These are phyloP conservation scores for Bipolaris sorokiniana DNA, from an alignment of 2,329 filamentous ascomycete genomes.

Conservation along the genomic window DNA sequence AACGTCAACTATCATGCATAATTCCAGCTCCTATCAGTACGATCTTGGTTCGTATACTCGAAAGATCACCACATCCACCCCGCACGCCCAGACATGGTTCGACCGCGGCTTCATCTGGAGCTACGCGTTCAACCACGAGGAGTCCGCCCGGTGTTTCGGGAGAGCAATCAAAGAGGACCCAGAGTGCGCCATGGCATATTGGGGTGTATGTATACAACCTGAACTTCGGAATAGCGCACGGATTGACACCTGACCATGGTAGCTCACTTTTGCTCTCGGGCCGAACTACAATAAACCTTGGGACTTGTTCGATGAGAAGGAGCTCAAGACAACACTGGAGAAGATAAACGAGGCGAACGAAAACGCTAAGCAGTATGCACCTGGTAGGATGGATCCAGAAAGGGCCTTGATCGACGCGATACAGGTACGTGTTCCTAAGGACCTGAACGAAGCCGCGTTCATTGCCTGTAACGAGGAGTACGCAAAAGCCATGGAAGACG, in stretches of 20 bases:
- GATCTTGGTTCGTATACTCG: constrained; percentile 66
- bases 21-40: constrained; percentile 45
- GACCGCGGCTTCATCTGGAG: constrained; percentile 74
- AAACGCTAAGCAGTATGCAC: constrained; percentile 52
- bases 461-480: constrained; percentile 65
- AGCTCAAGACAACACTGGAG: constrained; percentile 60
- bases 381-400: constrained; percentile 60
- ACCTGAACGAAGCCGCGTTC: constrained; percentile 51
- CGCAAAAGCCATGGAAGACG: constrained; percentile 65
- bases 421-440: constrained; percentile 51
- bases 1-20: constrained; percentile 2
- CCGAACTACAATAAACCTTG: constrained; percentile 84
- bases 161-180: constrained; percentile 62
- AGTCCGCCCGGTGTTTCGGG: constrained; percentile 69
- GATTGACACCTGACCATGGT: constrained; percentile 44
- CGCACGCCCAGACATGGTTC: constrained; percentile 69
- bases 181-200: constrained; percentile 67
- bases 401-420: constrained; percentile 68
- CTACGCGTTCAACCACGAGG: constrained; percentile 79
- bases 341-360: constrained; percentile 56
- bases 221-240: background rate
- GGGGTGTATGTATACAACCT: constrained; percentile 57
- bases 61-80: constrained; percentile 60
- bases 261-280: constrained; percentile 68
- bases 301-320: constrained; percentile 69